A percentile compares a stretch with the other conserved stretches of the same genome.
Evolutionary conservation across 2,329 filamentous ascomycete genomes (phyloP).

Genomic region (Anthostomella pinea): DNA sequence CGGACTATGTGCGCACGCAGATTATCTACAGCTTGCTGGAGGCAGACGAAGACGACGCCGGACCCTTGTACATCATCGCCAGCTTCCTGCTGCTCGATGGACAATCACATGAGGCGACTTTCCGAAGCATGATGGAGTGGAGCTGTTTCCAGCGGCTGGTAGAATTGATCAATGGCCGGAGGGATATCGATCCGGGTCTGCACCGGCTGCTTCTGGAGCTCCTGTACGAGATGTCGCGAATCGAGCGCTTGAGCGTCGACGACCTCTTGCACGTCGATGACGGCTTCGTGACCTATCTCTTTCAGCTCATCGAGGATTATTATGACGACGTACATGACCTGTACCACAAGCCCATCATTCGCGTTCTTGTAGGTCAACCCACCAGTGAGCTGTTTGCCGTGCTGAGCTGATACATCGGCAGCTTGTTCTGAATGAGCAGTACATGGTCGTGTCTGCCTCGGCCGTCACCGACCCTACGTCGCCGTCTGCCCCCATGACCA

Average conservation of each 20-base stretch:
- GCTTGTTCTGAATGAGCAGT: slow-evolving; percentile 97
- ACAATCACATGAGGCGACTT: slow-evolving; percentile 70
- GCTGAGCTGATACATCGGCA: slow-evolving; percentile 35
- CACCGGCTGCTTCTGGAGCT: slow-evolving; percentile 82
- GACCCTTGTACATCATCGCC: slow-evolving; percentile 76
- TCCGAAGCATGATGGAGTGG: slow-evolving; percentile 84
- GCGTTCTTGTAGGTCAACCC: slow-evolving; percentile 72
- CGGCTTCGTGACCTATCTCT: slow-evolving; percentile 77
- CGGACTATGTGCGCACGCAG: slow-evolving; percentile 86
- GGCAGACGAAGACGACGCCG: slow-evolving; percentile 87
- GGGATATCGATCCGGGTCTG: slow-evolving; percentile 65
- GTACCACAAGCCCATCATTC: slow-evolving; percentile 93
- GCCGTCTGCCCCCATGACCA: slow-evolving; percentile 63
- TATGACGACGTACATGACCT: slow-evolving; percentile 87
- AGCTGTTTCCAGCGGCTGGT: slow-evolving; percentile 80
- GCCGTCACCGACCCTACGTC: slow-evolving; percentile 40
- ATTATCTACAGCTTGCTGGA: slow-evolving; percentile 88
- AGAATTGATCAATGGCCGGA: slow-evolving; percentile 70
- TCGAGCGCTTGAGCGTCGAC: slow-evolving; percentile 73
- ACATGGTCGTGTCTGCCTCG: slow-evolving; percentile 75
- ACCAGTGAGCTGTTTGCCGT: slow-evolving; percentile 5
- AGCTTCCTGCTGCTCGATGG: slow-evolving; percentile 88
- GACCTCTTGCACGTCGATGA: slow-evolving; percentile 79
- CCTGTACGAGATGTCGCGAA: slow-evolving; percentile 93
- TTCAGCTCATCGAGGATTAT: slow-evolving; percentile 82